Evolutionary conservation across 352 stramenopile species (phyloP).

Genomic region (Pythium phragmiticola): DNA sequence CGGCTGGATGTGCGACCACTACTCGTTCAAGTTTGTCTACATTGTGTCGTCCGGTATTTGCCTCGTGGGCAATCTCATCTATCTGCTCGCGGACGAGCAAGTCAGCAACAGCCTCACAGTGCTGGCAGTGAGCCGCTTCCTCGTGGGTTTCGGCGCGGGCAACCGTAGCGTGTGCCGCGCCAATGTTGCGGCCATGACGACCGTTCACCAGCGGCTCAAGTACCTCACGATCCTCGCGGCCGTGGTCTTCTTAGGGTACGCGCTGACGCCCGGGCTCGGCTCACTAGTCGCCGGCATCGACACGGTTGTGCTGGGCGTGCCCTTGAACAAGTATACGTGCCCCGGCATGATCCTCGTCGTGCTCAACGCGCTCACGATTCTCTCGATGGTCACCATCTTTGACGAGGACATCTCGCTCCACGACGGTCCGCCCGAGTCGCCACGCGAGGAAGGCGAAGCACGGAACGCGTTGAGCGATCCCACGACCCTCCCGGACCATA

Average conservation of each 20-base stretch:
- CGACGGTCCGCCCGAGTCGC: constrained; percentile 49
- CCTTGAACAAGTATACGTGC: constrained; percentile 68
- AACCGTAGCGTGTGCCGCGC: constrained; percentile 50
- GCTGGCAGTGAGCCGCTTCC: constrained; percentile 56
- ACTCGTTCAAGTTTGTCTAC: constrained; percentile 76
- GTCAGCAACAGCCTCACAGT: constrained; percentile 48
- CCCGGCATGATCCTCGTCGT: constrained; percentile 53
- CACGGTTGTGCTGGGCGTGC: constrained; percentile 44
- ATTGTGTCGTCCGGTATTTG: constrained; percentile 68
- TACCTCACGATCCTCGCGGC: constrained; percentile 70
- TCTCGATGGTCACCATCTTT: constrained; percentile 55
- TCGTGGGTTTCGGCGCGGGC: constrained; percentile 65
- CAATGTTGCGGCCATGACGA: constrained; percentile 64
- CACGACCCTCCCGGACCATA: constrained; percentile 44
- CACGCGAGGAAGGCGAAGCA: constrained; percentile 30
- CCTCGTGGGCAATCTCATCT: constrained; percentile 70
- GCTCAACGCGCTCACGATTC: constrained; percentile 57
- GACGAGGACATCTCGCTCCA: constrained; percentile 43
- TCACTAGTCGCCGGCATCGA: constrained; percentile 57
- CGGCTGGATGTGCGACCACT: constrained; percentile 78
- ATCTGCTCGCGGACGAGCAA: constrained; percentile 58
- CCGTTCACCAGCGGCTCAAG: constrained; percentile 61
- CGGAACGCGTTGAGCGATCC: constrained; percentile 40
- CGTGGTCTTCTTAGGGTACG: constrained; percentile 31
- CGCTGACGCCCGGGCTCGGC: constrained; percentile 61